Base-by-base conservation (phyloP, 2,329 filamentous ascomycete genomes). In the Periconia sp. region DNA sequence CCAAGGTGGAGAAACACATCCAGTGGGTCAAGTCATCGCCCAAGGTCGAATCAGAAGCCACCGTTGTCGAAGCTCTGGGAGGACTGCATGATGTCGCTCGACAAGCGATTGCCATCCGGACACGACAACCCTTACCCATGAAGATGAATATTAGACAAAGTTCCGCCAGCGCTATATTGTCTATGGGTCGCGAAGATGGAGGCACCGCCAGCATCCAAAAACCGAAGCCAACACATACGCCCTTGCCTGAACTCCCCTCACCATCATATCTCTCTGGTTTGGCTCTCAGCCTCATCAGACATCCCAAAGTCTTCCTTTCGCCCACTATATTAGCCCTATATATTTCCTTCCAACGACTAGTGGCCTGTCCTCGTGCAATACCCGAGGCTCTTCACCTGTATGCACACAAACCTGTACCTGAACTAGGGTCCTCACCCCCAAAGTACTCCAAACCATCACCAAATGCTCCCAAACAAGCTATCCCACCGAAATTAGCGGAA, bases 361-460 rank as follows among this genome's bases (percentile, higher is more conserved):
- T 97, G 42, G 83, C 85, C 56, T 85, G 83, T 52, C 87, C 91
- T 2, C 85, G 90, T 59, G 86, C 89, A 43, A 84, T 97, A 57
- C 91, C 93, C 7, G 83, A 87, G 55, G 85, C 92, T 41, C 88
- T 99, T 67, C 79, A 86, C 52, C 81, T 97, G 49, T 97, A 93
- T 71, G 90, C 91, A 46, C 84, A 85, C 62, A 99, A 97, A 74
- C 88, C 90, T 10, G 79, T 86, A 57, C 89, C 92, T 2, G 76
- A 81, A 47, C 78, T 85, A 63, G 80, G 80, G 47, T 81, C 83
- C 17, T 82, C 81, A 15, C 82, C 66, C 8, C 67, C 68, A 20
- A 71, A 70, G 23, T 69, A 61, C 60, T 54, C 56, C 0, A 60
- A 59, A 0, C 84, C 84, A 41, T 90, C 89, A 41, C 88, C 91